Conservation (phyloP, 768 basidiomycete species). For the Solioccasus polychromus region DNA sequence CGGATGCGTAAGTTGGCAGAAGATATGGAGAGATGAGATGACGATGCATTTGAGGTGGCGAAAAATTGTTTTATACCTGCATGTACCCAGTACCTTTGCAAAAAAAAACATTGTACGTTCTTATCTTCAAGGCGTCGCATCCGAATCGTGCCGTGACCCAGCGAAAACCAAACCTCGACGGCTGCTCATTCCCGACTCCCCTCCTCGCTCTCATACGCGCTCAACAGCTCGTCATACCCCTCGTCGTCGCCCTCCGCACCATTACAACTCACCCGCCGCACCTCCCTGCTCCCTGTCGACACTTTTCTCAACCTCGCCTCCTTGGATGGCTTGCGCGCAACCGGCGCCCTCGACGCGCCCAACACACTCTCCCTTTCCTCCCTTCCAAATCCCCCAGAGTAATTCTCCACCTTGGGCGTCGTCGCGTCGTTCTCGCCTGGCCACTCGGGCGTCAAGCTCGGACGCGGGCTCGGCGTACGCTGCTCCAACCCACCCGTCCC, state of each 20-base stretch:
- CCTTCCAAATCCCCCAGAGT: constrained; percentile 32
- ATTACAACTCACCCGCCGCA: constrained; percentile 47
- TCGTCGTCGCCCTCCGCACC: constrained; percentile 74
- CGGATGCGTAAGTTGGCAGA: too few relatives aligned
- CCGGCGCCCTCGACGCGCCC: constrained; percentile 23
- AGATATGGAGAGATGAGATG: too few relatives aligned
- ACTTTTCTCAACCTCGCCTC: constrained; percentile 43
- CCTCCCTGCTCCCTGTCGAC: constrained; percentile 42
- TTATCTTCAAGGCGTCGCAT: too few relatives aligned
- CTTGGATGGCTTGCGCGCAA: constrained; percentile 28
- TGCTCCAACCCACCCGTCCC: constrained; percentile 20
- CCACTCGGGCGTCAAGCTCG: constrained; percentile 51
- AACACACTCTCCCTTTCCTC: neutral
- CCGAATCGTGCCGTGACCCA: too few relatives aligned
- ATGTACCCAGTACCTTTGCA: too few relatives aligned
- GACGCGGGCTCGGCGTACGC: constrained; percentile 44
- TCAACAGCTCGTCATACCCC: constrained; percentile 72
- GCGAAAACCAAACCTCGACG: too few relatives aligned
- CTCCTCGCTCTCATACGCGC: constrained; percentile 81
- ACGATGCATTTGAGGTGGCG: too few relatives aligned
- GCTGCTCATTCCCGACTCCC: constrained; percentile 32
- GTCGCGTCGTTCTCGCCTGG: constrained; percentile 49
- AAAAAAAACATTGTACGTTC: too few relatives aligned
- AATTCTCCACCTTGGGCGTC: constrained; percentile 57
- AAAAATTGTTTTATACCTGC: too few relatives aligned